Conservation (phyloP, 1,284 basidiomycete species). For the Ustilago sp. region DNA sequence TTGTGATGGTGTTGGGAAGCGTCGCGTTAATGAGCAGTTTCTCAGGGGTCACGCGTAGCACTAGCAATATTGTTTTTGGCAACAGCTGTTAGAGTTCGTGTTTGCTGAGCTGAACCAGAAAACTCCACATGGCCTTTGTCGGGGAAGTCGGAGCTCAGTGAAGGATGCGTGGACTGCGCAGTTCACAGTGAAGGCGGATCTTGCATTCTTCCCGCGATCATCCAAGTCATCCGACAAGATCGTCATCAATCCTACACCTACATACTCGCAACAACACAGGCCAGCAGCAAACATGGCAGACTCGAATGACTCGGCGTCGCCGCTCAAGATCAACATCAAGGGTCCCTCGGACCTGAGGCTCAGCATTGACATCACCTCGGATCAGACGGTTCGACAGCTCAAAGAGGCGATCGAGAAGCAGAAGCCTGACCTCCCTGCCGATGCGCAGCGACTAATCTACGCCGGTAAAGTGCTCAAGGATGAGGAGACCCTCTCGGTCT, state of each 20-base stretch:
- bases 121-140: neutral
- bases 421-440: constrained; percentile 64
- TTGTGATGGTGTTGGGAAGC: constrained; percentile 1
- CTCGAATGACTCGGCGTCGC: constrained; percentile 33
- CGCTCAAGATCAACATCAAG: constrained; percentile 65
- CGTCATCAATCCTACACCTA: neutral
- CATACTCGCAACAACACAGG: neutral
- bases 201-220: neutral
- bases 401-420: constrained; percentile 63
- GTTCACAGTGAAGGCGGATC: neutral
- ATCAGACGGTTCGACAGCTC: constrained; percentile 61
- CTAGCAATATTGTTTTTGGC: neutral
- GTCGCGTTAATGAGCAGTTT: neutral
- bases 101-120: neutral
- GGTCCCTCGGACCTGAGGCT: constrained; percentile 66
- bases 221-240: neutral
- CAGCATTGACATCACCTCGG: constrained; percentile 48
- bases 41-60: neutral
- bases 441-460: constrained; percentile 66
- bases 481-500: constrained; percentile 56
- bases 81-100: neutral
- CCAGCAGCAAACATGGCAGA: constrained; percentile 27
- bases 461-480: constrained; percentile 68
- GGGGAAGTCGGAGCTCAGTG: neutral
- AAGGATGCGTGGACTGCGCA: neutral